Conservation (phyloP, 2,329 filamentous ascomycete species). For the Lasiodiplodia hormozganensis region DNA sequence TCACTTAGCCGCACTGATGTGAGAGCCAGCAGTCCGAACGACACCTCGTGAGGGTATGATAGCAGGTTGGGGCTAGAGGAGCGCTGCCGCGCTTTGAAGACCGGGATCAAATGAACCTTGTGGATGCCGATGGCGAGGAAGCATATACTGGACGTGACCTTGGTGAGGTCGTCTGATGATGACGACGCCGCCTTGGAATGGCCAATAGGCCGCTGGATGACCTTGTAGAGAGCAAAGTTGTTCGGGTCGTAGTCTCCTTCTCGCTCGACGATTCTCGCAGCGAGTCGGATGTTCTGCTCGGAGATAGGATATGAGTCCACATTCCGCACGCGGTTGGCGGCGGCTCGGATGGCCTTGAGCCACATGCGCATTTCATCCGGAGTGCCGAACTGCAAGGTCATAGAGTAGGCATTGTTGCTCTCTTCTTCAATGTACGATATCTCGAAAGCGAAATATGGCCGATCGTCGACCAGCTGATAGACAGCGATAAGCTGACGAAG, state of each 20-base stretch:
- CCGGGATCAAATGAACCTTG: slow-evolving; percentile 72
- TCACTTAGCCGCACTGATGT: slow-evolving; percentile 65
- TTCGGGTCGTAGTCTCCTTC: slow-evolving; percentile 73
- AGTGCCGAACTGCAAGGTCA: slow-evolving; percentile 70
- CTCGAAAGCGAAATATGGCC: slow-evolving; percentile 71
- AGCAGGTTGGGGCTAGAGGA: slow-evolving; percentile 61
- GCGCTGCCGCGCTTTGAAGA: slow-evolving; percentile 64
- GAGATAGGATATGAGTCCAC: slow-evolving; percentile 61
- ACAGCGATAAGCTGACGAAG: slow-evolving; percentile 72
- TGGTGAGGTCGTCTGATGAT: slow-evolving; percentile 71
- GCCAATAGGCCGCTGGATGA: slow-evolving; percentile 67
- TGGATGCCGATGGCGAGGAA: slow-evolving; percentile 74
- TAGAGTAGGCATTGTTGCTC: slow-evolving; percentile 64
- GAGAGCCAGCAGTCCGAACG: slow-evolving; percentile 69
- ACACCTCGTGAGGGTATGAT: slow-evolving; percentile 58
- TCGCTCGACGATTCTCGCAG: slow-evolving; percentile 67
- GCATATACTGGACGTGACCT: slow-evolving; percentile 68
- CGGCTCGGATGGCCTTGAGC: slow-evolving; percentile 67
- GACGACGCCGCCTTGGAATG: slow-evolving; percentile 65
- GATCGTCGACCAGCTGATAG: slow-evolving; percentile 71
- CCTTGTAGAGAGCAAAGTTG: slow-evolving; percentile 72
- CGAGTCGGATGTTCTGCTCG: slow-evolving; percentile 67
- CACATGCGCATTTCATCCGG: slow-evolving; percentile 70
- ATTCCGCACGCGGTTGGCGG: slow-evolving; percentile 63
- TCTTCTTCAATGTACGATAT: slow-evolving; percentile 73